These are phyloP conservation scores for Aspergillus sp. DNA, from an alignment of 2,329 filamentous ascomycete species.

Conservation along the genomic window DNA sequence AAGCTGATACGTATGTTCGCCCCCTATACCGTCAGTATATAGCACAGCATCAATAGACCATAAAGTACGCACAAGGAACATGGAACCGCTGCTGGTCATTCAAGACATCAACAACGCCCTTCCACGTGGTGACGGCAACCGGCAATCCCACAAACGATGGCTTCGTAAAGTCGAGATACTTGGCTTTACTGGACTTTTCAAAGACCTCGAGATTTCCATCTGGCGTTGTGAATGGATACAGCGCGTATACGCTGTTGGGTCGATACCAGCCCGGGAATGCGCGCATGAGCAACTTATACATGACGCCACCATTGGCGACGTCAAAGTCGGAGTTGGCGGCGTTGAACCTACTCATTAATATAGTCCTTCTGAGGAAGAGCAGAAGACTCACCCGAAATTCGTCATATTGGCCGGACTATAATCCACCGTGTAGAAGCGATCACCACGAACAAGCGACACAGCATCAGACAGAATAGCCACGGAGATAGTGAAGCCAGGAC, in stretches of 20 bases:
- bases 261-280: conserved; percentile 22
- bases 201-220: conserved; percentile 20
- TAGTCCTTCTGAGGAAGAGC: conserved; percentile 18
- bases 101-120: conserved; percentile 12
- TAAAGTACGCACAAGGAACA: too few relatives aligned
- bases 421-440: conserved; percentile 38
- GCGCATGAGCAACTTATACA: conserved; percentile 25
- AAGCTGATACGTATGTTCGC: too few relatives aligned
- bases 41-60: too few relatives aligned
- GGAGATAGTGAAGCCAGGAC: conserved; percentile 35
- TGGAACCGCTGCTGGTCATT: conserved; percentile 6
- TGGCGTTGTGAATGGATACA: conserved; percentile 24
- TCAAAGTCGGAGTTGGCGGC: too few relatives aligned
- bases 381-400: conserved; percentile 31
- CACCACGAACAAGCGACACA: conserved; percentile 37
- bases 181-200: conserved; percentile 13
- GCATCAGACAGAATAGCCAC: conserved; percentile 40
- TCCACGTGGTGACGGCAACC: conserved; percentile 13
- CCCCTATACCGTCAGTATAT: too few relatives aligned
- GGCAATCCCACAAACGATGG: conserved; percentile 14
- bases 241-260: conserved; percentile 21
- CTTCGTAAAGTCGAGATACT: conserved; percentile 12
- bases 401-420: conserved; percentile 33
- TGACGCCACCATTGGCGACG: conserved; percentile 16
- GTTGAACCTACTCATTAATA: conserved; percentile 5